Evolutionary conservation across 2,329 filamentous ascomycete species (phyloP).

Genomic region (Exophiala sp.): DNA sequence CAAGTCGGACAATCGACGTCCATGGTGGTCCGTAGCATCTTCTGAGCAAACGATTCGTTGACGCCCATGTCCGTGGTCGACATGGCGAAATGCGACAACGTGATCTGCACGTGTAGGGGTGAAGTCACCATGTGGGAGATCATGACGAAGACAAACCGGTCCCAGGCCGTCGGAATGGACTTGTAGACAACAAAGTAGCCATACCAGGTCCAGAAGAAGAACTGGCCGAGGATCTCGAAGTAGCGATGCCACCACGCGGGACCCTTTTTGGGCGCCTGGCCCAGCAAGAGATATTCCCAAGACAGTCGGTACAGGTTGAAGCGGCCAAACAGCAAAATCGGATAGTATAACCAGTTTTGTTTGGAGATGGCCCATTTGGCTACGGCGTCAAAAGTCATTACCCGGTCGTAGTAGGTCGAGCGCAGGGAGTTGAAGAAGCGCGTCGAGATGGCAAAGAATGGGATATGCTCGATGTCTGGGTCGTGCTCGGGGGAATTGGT

Average conservation of each 20-base stretch:
- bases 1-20: slow-evolving; percentile 82
- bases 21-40: slow-evolving; percentile 90
- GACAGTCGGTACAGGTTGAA: slow-evolving; percentile 83
- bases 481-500: slow-evolving; percentile 95
- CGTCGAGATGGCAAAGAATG: slow-evolving; percentile 81
- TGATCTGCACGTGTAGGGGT: slow-evolving; percentile 83
- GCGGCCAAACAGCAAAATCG: slow-evolving; percentile 70
- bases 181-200: slow-evolving; percentile 75
- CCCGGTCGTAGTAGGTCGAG: slow-evolving; percentile 75
- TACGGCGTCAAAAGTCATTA: slow-evolving; percentile 71
- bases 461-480: slow-evolving; percentile 87
- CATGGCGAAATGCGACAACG: slow-evolving; percentile 89
- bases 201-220: slow-evolving; percentile 82
- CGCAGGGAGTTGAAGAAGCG: slow-evolving; percentile 66
- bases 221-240: slow-evolving; percentile 68
- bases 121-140: slow-evolving; percentile 75
- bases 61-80: slow-evolving; percentile 79
- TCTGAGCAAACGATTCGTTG: slow-evolving; percentile 79
- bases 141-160: slow-evolving; percentile 67
- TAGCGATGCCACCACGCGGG: slow-evolving; percentile 77
- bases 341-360: slow-evolving; percentile 78
- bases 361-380: slow-evolving; percentile 65
- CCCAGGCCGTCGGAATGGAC: slow-evolving; percentile 61
- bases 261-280: slow-evolving; percentile 66
- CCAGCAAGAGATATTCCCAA: slow-evolving; percentile 67